Evolutionary conservation across 371 early-diverging fungal genomes (phyloP).

Genomic region (Neoconidiobolus thromboides): DNA sequence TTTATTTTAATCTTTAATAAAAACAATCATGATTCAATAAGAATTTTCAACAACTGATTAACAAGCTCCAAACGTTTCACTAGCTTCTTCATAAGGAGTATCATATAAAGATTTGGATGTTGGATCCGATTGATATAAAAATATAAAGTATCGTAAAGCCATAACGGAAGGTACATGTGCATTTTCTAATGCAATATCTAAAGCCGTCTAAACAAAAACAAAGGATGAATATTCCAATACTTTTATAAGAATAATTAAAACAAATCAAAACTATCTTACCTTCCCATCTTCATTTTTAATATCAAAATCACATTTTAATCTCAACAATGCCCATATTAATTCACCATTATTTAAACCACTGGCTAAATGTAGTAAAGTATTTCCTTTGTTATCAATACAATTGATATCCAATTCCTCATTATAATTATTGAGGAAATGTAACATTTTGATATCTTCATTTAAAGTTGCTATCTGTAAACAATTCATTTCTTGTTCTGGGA

Average conservation of each 20-base stretch:
- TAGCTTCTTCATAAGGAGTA: too few species aligned
- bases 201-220: neutral
- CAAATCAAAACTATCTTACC: neutral
- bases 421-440: slow-evolving; percentile 54
- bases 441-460: slow-evolving; percentile 26
- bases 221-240: too few species aligned
- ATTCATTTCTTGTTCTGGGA: slow-evolving; percentile 9
- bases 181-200: slow-evolving; percentile 1
- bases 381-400: slow-evolving; percentile 30
- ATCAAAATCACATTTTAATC: neutral
- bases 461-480: slow-evolving; percentile 42
- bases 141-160: slow-evolving; percentile 6
- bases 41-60: too few species aligned
- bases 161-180: slow-evolving; percentile 4
- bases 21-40: too few species aligned
- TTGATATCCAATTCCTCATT: slow-evolving; percentile 32
- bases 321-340: slow-evolving; percentile 2
- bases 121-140: slow-evolving; percentile 3
- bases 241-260: neutral
- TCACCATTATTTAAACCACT: neutral
- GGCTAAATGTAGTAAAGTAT: slow-evolving; percentile 43
- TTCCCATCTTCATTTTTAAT: neutral
- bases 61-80: too few species aligned
- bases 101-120: too few species aligned
- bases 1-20: too few species aligned